Evolutionary conservation across 2,329 filamentous ascomycete genomes (phyloP), one percentile per base, ranked within the genome.

Genomic region (Talaromyces funiculosus): DNA sequence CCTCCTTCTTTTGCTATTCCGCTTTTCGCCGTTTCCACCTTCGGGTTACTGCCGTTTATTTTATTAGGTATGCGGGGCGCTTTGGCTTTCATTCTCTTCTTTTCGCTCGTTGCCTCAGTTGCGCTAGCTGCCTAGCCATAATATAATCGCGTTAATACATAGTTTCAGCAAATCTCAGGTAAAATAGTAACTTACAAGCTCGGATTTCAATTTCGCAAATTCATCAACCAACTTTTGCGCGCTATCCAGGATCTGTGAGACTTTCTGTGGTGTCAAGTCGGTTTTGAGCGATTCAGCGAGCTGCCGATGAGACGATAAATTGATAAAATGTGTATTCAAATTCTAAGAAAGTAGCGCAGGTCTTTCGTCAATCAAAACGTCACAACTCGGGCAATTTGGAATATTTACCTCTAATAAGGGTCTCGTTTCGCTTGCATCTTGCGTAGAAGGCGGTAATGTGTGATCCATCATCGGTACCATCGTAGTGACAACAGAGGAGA

Each of bases 221-320:
- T 76, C 71, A 12, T 67, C 67, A 54, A 78, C 65, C 54, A 78
- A 67, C 55, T 72, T 68, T 47, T 75, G 67, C 3, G 75, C 75
- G 61, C 72, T 73, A 29, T 74, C 71, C 16, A 78, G 63, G 68
- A 78, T 75, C 6, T 69, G 65, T 1, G 70, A 69, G 3, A 79
- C 66, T 5, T 12, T 66, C 67, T 38, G 65, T 69, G 12, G 70
- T 68, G 35, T 72, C 70, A 6, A 64, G 45, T 75, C 71, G 6
- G 64, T 62, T 53, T 71, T 69, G 2, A 78, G 67, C 61, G 71
- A 67, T 16, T 71, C 66, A 8, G 78, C 65, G 64, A 78, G 71
- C 49, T 72, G 67, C 2, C 77, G 60, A 62, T 80, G 77, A 3
- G 71, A 73, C 35, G 69, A 67, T 3, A 79, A 66, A 29, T 76